Evolutionary conservation across 2,329 filamentous ascomycete genomes (phyloP).

Genomic region (Alternaria novae-zelandiae): DNA sequence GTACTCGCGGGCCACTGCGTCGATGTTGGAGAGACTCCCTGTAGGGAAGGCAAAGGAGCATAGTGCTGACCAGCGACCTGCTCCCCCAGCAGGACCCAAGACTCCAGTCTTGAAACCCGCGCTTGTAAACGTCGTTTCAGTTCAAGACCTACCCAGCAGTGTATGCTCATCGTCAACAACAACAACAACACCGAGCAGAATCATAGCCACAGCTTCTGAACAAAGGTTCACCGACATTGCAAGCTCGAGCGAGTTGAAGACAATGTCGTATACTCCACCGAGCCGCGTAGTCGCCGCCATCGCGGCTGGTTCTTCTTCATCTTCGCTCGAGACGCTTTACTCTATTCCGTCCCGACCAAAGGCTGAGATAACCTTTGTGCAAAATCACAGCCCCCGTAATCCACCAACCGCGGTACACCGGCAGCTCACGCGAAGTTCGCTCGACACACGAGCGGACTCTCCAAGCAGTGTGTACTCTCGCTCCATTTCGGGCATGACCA

Average conservation of each 20-base stretch:
- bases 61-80: not conserved
- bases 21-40: not conserved
- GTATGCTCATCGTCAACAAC: not conserved
- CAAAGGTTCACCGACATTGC: not conserved
- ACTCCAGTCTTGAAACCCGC: not conserved
- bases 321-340: not conserved
- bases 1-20: not conserved
- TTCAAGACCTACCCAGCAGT: not conserved
- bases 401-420: not conserved
- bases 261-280: not conserved
- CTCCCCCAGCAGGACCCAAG: not conserved
- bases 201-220: not conserved
- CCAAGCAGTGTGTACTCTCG: slow-evolving; percentile 11
- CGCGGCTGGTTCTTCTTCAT: not conserved
- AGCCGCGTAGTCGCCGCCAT: not conserved
- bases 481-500: slow-evolving; percentile 1
- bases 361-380: not conserved
- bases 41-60: not conserved
- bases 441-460: not conserved
- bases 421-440: not conserved
- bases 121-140: not conserved
- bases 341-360: not conserved
- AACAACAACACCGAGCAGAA: not conserved
- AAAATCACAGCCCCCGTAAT: not conserved
- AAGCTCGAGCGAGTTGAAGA: not conserved